Base-by-base conservation (phyloP, 129 eudicot genomes). In the Helianthus tuberosus region DNA sequence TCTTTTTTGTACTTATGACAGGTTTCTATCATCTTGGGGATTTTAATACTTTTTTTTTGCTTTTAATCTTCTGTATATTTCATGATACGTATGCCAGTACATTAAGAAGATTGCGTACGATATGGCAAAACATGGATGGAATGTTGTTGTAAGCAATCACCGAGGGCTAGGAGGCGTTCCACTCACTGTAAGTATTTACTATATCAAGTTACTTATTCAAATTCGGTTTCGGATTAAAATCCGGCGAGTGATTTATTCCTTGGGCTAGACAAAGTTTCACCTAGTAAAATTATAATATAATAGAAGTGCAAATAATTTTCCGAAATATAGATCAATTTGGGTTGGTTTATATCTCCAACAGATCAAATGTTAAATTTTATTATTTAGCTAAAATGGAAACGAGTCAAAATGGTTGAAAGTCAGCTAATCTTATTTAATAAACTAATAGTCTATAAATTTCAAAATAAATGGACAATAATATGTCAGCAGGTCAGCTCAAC, bases 91-190 rank as follows among this genome's bases (percentile, higher is more conserved):
- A 63, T 81, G 68, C 82, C 84, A 95, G 99, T 95, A 91, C 74
- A 68, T 95, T 58, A 95, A 82, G 83, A 89, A 91, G 83, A 78
- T 91, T 20, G 85, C 83, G 50, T 81, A 79, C 81, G 74, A 85
- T 72, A 87, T 84, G 78, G 99, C 93, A 68, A 83, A 91, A 77
- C 75, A 80, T 72, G 90, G 94, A 53, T 85, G 96, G 91, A 91
- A 91, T 73, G 94, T 91, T 83, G 97, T 91, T 80, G 94, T 91
- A 64, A 75, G 89, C 90, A 95, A 95, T 74, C 97, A 95, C 81
- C 85, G 97, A 29, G 99, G 99, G 49, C 91, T 91, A 39, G 99
- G 99, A 38, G 99, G 97, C 36, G 92, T 95, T 66, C 83, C 97
- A 64, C 82, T 95, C 38, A 95, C 99, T 9, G 99, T 95, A 83